phyloP scores from a whole-genome alignment of 106 monocot species.

The Xerophyta viscosa region DNA sequence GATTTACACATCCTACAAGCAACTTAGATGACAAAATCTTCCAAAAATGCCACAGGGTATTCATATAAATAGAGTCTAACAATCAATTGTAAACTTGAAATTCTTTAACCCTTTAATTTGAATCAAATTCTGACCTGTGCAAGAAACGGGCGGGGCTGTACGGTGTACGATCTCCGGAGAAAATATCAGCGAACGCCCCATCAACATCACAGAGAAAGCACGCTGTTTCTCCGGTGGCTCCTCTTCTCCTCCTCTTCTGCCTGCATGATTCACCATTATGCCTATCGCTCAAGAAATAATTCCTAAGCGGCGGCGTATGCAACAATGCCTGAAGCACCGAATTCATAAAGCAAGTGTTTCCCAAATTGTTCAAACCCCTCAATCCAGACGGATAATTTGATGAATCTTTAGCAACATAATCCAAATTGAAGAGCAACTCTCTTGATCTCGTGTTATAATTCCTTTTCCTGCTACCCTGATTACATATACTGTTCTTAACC shows the following conservation, averaged over 20 bases:
- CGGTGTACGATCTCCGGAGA: constrained; percentile 44
- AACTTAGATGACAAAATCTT: too few species aligned
- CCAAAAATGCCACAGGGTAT: too few species aligned
- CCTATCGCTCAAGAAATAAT: constrained; percentile 41
- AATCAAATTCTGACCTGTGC: constrained; percentile 33
- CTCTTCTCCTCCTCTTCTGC: constrained; percentile 27
- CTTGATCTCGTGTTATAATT: neutral
- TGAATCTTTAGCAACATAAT: neutral
- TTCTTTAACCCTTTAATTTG: too few species aligned
- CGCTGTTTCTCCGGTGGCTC: constrained; percentile 4
- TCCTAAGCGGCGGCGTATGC: constrained; percentile 40
- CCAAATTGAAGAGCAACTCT: neutral
- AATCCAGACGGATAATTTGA: constrained; percentile 24
- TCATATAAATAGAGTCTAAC: too few species aligned
- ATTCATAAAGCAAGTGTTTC: constrained; percentile 70
- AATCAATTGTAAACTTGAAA: too few species aligned
- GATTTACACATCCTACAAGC: too few species aligned
- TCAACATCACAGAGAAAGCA: constrained; percentile 51
- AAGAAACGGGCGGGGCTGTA: constrained; percentile 64
- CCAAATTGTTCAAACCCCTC: constrained; percentile 65
- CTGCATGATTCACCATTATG: constrained; percentile 24
- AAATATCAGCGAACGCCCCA: constrained; percentile 23
- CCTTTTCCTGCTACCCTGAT: neutral
- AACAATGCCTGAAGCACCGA: constrained; percentile 59
- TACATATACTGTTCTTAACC: neutral